These are phyloP conservation scores for Aphanomyces invadans DNA, from an alignment of 352 stramenopile genomes.

Conservation along the genomic window DNA sequence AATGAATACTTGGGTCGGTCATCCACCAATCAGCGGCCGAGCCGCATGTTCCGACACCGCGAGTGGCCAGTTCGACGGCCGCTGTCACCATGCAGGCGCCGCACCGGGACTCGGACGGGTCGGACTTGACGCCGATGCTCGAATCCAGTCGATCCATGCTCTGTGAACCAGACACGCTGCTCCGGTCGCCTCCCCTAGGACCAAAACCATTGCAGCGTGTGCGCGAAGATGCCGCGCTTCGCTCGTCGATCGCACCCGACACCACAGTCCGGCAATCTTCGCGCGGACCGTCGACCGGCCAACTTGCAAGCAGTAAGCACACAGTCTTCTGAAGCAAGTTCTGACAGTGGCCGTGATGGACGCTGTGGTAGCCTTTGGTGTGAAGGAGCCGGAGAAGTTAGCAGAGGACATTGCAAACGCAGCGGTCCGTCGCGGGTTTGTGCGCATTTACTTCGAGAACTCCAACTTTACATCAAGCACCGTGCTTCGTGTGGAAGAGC, in stretches of 20 bases:
- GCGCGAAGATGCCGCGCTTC: neutral
- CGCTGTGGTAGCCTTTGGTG: neutral
- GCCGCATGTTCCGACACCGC: neutral
- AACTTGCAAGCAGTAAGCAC: neutral
- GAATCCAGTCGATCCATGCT: neutral
- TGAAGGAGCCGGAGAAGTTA: neutral
- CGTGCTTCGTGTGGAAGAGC: constrained; percentile 62
- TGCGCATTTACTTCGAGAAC: constrained; percentile 80
- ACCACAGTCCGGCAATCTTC: neutral
- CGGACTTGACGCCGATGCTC: neutral
- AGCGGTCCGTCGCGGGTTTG: constrained; percentile 49
- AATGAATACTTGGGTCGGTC: neutral
- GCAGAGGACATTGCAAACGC: neutral
- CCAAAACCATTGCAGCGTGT: neutral
- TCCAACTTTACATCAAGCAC: constrained; percentile 74
- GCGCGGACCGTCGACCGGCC: neutral
- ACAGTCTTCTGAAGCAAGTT: neutral
- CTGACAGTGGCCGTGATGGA: neutral
- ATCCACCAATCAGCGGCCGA: neutral
- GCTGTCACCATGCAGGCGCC: neutral
- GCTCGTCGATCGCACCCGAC: neutral
- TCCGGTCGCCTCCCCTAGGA: neutral
- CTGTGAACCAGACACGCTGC: neutral
- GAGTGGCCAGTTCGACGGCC: constrained; percentile 11
- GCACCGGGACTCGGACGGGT: neutral